These are phyloP conservation scores for Tricholoma matsutake DNA, from an alignment of 768 basidiomycete genomes.

Conservation along the genomic window DNA sequence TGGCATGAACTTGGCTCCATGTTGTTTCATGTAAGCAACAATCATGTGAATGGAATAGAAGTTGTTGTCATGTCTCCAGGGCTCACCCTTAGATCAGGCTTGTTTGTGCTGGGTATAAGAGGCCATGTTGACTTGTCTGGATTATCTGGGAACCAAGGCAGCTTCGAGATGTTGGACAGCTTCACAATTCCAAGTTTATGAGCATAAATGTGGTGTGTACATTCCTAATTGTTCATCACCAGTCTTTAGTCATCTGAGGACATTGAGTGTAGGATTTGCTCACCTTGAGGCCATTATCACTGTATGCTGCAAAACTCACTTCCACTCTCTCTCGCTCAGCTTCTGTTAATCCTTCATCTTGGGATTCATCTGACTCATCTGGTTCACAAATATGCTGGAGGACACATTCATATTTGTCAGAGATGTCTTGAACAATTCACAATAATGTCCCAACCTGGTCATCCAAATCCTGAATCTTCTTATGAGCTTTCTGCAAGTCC, in stretches of 20 bases:
- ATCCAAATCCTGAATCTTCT: no score
- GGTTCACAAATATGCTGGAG: no score
- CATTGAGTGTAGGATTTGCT: background rate
- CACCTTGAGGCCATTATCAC: background rate
- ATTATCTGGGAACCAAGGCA: slow-evolving; percentile 6
- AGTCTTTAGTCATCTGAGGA: no score
- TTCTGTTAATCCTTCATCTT: background rate
- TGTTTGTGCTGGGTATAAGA: background rate
- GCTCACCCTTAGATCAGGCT: background rate
- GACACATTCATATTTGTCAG: no score
- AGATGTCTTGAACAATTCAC: no score
- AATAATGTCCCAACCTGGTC: no score
- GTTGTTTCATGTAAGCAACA: slow-evolving; percentile 2
- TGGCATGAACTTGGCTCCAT: background rate
- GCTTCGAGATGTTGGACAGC: background rate
- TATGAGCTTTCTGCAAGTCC: no score
- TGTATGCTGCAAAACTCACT: background rate
- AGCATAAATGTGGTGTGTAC: background rate
- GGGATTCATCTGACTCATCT: no score
- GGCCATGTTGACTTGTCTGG: slow-evolving; percentile 7
- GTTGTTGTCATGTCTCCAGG: slow-evolving; percentile 2
- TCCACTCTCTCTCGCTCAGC: background rate
- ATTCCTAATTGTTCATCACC: background rate
- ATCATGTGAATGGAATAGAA: slow-evolving; percentile 4
- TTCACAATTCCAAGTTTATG: background rate